A percentile compares a stretch with the other conserved stretches of the same genome.
Conservation (phyloP, 805 yeast genomes). For the Priceomyces fermenticarens region DNA sequence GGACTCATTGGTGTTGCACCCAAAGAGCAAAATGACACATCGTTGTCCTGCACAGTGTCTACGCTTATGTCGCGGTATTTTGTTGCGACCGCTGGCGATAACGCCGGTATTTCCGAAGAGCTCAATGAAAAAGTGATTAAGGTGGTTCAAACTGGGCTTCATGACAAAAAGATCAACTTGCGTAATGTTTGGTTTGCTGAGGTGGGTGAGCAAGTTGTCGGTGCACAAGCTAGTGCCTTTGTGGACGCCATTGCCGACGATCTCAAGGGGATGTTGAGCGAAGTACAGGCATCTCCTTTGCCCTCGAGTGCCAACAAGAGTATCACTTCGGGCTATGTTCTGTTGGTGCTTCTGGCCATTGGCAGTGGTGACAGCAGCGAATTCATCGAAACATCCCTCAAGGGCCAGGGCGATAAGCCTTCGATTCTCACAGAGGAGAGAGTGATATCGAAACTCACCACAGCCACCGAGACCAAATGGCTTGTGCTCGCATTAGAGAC, state of each 20-base stretch:
- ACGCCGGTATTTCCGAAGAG: constrained; percentile 12
- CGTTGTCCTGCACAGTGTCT: constrained; percentile 47
- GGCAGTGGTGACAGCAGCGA: constrained; percentile 16
- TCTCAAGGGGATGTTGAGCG: constrained; percentile 31
- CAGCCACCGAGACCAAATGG: constrained; percentile 51
- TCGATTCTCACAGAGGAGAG: constrained; percentile 48
- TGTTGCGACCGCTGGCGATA: constrained; percentile 16
- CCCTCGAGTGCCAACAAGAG: constrained; percentile 51
- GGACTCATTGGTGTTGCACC: constrained; percentile 50
- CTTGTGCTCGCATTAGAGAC: constrained; percentile 41
- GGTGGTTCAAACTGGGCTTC: constrained; percentile 54
- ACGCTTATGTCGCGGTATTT: constrained; percentile 49
- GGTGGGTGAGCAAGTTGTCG: constrained; percentile 36
- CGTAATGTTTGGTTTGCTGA: constrained; percentile 66
- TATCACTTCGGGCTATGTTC: constrained; percentile 54
- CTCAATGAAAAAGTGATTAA: constrained; percentile 20
- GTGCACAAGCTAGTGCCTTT: constrained; percentile 13
- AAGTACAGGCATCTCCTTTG: constrained; percentile 50
- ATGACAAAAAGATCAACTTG: constrained; percentile 60
- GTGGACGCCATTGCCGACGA: constrained; percentile 17
- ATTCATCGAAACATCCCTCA: constrained; percentile 29
- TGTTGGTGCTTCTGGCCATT: constrained; percentile 21
- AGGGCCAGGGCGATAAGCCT: constrained; percentile 40
- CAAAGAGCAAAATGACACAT: constrained; percentile 75
- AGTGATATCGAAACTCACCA: constrained; percentile 47